Percentiles rank a stretch among this genome's conserved stretches.
Evolutionary conservation across 2,329 filamentous ascomycete species (phyloP).

Genomic region (Mycosphaerella arachidis): DNA sequence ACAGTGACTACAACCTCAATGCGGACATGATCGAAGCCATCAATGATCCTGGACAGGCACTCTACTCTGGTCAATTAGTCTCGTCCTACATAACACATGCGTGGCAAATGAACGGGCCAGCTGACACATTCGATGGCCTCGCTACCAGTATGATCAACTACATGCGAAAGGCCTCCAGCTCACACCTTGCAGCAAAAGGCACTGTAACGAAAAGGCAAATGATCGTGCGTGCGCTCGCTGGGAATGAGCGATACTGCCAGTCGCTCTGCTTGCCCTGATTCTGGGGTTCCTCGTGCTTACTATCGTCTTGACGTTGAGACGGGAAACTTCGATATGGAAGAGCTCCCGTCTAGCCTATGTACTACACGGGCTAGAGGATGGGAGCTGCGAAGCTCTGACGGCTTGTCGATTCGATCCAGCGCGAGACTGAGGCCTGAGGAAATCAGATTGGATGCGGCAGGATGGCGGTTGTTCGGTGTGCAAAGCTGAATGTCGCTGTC

Average conservation of each 20-base stretch:
- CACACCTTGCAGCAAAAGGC: background rate
- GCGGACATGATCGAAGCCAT: background rate
- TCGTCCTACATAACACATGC: background rate
- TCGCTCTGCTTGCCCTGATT: slow-evolving; percentile 7
- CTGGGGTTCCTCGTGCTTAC: slow-evolving; percentile 5
- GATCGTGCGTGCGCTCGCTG: slow-evolving; percentile 11
- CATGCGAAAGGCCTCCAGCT: background rate
- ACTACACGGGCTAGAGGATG: slow-evolving; percentile 10
- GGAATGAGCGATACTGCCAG: slow-evolving; percentile 10
- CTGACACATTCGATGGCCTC: background rate
- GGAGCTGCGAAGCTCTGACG: background rate
- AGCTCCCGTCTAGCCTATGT: slow-evolving; percentile 13
- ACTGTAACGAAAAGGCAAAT: background rate
- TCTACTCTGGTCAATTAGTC: slow-evolving; percentile 1
- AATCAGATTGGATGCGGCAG: background rate
- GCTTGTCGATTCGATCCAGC: background rate
- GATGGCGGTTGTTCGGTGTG: background rate
- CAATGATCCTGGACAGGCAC: background rate
- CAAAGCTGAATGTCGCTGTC: background rate
- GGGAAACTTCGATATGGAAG: slow-evolving; percentile 7
- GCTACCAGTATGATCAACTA: slow-evolving; percentile 10
- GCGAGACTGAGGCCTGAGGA: slow-evolving; percentile 2
- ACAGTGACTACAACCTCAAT: background rate
- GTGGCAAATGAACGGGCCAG: slow-evolving; percentile 3
- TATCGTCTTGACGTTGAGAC: slow-evolving; percentile 1